Base-by-base conservation (phyloP, 2,329 filamentous ascomycete species). In the Elsinoe fawcettii region DNA sequence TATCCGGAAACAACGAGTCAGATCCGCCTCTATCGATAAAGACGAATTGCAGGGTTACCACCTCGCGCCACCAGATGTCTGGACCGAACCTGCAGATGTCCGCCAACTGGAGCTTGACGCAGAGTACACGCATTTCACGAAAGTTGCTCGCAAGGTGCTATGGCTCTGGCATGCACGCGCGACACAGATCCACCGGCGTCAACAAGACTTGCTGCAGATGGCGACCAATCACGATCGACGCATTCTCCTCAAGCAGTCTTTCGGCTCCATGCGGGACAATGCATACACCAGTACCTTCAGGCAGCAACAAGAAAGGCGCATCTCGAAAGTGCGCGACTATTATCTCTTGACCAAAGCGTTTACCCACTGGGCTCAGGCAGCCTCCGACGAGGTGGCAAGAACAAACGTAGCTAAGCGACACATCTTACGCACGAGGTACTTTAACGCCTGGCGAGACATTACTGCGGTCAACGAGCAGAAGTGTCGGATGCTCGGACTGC, bases 341-440 rank as follows among this genome's bases (percentile, higher is more conserved):
- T 86, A 83, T 63, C 74, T 89, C 5, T 69, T 86, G 58, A 80
- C 77, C 2, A 85, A 83, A 67, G 79, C 81, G 2, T 83, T 88
- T 58, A 80, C 77, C 1, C 82, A 86, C 61, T 95, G 89, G 89
- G 80, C 80, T 9, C 78, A 80, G 56, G 75, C 79, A 53, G 79
- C 87, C 9, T 78, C 77, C 5, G 82, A 87, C 12, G 82, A 88
- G 65, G 75, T 83, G 14, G 78, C 83, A 60, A 80, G 82, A 39
- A 88, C 87, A 3, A 81, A 80, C 3, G 77, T 83, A 41, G 88
- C 87, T 18, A 79, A 86, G 60, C 77, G 82, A 60, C 86, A 89
- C 66, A 82, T 91, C 59, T 73, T 93, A 56, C 78, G 85, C 57
- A 82, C 80, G 11, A 80, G 81, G 57, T 85, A 84, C 60, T 89